phyloP scores from a whole-genome alignment of 164 flowering plant genomes.

The Houttuynia cordata region DNA sequence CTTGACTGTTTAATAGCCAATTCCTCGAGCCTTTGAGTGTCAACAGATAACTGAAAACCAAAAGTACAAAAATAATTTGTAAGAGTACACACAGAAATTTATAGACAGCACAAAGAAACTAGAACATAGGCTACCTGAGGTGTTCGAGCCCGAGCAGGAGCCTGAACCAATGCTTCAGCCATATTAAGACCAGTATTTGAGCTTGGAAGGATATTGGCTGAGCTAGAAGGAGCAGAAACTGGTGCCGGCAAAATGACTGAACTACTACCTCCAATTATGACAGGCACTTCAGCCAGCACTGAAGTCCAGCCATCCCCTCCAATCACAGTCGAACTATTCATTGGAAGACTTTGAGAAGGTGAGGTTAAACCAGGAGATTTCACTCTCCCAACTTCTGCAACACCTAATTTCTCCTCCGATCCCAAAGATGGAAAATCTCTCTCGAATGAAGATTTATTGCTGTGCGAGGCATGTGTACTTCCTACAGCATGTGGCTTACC shows the following conservation, averaged over 20 bases:
- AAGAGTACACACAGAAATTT: background rate
- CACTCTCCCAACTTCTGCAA: slow-evolving; percentile 46
- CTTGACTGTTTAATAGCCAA: slow-evolving; percentile 74
- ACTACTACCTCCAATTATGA: slow-evolving; percentile 30
- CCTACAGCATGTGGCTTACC: slow-evolving; percentile 21
- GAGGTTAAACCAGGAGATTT: slow-evolving; percentile 58
- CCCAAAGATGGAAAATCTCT: slow-evolving; percentile 66
- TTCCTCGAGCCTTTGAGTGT: slow-evolving; percentile 75
- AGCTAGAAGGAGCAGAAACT: slow-evolving; percentile 23
- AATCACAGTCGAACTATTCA: slow-evolving; percentile 39
- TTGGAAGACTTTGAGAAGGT: slow-evolving; percentile 48
- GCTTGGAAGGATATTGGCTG: slow-evolving; percentile 23
- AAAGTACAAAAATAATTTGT: background rate
- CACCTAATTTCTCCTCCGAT: slow-evolving; percentile 47
- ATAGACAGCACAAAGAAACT: background rate
- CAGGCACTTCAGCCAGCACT: slow-evolving; percentile 73
- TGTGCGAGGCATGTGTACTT: slow-evolving; percentile 15
- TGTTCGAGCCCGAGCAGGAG: slow-evolving; percentile 47
- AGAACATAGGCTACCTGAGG: slow-evolving; percentile 42
- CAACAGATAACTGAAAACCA: slow-evolving; percentile 36
- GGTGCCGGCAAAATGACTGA: slow-evolving; percentile 23
- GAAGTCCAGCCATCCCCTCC: slow-evolving; percentile 85
- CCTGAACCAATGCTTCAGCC: slow-evolving; percentile 87
- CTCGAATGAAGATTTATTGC: slow-evolving; percentile 40
- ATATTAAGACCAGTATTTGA: slow-evolving; percentile 52